Evolutionary conservation across 495 filamentous ascomycete species (phyloP).

Genomic region (Viridothelium virens): DNA sequence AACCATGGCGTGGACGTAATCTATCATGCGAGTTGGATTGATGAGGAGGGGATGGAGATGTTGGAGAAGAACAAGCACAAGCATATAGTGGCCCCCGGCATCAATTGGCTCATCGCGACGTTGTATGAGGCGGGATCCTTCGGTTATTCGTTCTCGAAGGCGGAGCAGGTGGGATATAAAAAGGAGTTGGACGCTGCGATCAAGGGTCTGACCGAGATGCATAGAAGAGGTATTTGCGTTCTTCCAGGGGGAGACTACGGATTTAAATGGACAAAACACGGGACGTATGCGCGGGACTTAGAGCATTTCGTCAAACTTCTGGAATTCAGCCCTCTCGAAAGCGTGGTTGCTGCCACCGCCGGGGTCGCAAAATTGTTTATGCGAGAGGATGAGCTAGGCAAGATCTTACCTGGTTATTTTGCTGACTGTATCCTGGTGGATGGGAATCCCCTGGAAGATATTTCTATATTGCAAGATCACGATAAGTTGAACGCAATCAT

Average conservation of each 20-base stretch:
- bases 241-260: conserved; percentile 48
- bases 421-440: conserved; percentile 45
- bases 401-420: conserved; percentile 43
- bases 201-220: conserved; percentile 42
- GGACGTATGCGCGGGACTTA: conserved; percentile 45
- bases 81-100: conserved; percentile 42
- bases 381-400: conserved; percentile 43
- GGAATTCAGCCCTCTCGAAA: conserved; percentile 45
- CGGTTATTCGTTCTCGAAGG: conserved; percentile 40
- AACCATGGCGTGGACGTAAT: conserved; percentile 46
- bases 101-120: conserved; percentile 43
- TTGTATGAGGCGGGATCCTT: conserved; percentile 41
- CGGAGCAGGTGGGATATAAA: conserved; percentile 42
- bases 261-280: conserved; percentile 48
- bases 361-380: conserved; percentile 45
- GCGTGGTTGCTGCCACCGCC: conserved; percentile 43
- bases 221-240: conserved; percentile 41
- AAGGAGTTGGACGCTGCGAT: conserved; percentile 40
- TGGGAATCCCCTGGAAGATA: conserved; percentile 44
- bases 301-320: conserved; percentile 45
- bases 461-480: conserved; percentile 43
- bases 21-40: conserved; percentile 46
- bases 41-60: conserved; percentile 43
- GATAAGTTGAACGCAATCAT: conserved; percentile 41
- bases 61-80: conserved; percentile 41